Evolutionary conservation across 164 flowering plant species (phyloP), one percentile per base, ranked within the genome.

Genomic region (Nelumbo lutea): DNA sequence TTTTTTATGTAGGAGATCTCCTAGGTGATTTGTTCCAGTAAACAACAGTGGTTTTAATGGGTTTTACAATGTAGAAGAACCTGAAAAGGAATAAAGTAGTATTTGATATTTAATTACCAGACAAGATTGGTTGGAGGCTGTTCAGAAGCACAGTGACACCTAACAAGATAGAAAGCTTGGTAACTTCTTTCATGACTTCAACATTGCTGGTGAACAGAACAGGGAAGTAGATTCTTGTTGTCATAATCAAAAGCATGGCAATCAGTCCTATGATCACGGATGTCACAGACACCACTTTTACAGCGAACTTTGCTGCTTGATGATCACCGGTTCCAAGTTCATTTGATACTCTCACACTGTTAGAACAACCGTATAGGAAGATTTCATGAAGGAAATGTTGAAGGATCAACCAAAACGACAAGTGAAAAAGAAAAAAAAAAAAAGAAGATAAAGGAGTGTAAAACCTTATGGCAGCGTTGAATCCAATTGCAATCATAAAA

Each of bases 381-480:
- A 47, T 52, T 62, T 44, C 44, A 63, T 39, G 27, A 27, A 27
- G 0, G 27, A 27, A 27, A 27, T 27, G 27, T 27, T 27, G 27
- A 27, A 2, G n/a, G 41, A 15, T 15, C 39, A 4, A 5, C 1
- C 3, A 57, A 15, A 15, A 5, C 5, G n/a, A 11, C 40, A 46
- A 62, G 4, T 46, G 38, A 11, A 55, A 68, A 52, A 2, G 5
- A 47, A 1, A 51, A 50, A 52, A 50, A 52, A 47, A 51, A 67
- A 46, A 48, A 10, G 9, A 8, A 48, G 38, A 15, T 1, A 45
- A 38, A 27, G 6, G 42, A 42, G 27, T 57, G 47, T 1, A 43
- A 61, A n/a, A 84, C 89, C 91, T 85, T 59, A 88, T 84, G 39
- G 94, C 94, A 53, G 91, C 91, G 72, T 87, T 88, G 81, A 87